These are phyloP conservation scores for Irpex sp. DNA, from an alignment of 1,284 basidiomycete species.

Conservation along the genomic window DNA sequence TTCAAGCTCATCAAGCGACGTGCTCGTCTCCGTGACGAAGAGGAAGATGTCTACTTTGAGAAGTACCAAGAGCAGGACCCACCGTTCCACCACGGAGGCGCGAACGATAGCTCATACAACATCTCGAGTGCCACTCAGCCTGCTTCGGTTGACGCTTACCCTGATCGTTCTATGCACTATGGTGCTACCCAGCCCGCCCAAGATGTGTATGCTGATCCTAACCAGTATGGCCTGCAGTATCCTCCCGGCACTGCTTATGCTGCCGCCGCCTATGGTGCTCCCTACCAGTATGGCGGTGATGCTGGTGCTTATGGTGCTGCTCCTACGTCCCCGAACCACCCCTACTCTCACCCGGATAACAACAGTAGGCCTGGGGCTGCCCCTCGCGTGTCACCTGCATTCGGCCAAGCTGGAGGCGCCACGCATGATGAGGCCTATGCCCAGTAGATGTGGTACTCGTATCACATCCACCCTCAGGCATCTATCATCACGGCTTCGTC, in stretches of 20 bases:
- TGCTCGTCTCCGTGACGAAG: constrained; percentile 22
- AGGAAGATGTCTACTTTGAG: constrained; percentile 31
- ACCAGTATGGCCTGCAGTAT: constrained; percentile 24
- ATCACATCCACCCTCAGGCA: background rate
- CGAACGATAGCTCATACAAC: constrained; percentile 21
- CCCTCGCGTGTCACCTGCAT: constrained; percentile 14
- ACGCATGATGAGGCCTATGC: constrained; percentile 3
- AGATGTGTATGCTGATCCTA: constrained; percentile 7
- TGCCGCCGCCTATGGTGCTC: constrained; percentile 17
- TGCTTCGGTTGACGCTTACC: constrained; percentile 27
- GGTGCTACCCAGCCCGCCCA: constrained; percentile 15
- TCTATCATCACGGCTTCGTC: background rate
- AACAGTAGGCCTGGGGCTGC: constrained; percentile 14
- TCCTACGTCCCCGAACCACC: constrained; percentile 18
- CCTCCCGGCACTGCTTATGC: constrained; percentile 26
- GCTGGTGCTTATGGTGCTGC: constrained; percentile 13
- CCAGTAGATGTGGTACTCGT: background rate
- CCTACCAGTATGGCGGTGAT: constrained; percentile 21
- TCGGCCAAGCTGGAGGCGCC: background rate
- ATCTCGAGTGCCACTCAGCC: constrained; percentile 14
- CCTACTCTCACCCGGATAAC: constrained; percentile 29
- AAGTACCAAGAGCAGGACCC: constrained; percentile 21
- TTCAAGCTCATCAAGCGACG: constrained; percentile 22
- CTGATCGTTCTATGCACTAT: constrained; percentile 30
- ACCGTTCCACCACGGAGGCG: background rate